Conservation (phyloP, 345 rosid species). For the Lepidium sativum region DNA sequence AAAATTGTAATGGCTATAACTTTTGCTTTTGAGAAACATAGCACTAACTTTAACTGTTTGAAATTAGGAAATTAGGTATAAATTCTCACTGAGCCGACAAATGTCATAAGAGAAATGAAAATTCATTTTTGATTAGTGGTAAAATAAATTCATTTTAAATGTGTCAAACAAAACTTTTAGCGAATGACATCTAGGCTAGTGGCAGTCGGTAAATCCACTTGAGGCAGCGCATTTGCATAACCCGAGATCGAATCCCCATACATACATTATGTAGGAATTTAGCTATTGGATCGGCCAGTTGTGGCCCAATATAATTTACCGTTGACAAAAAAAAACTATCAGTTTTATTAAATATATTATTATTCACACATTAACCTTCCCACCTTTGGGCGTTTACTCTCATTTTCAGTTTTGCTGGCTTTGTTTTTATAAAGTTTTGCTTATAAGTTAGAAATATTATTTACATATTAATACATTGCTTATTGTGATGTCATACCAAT, state of each 20-base stretch:
- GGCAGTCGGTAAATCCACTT: no score
- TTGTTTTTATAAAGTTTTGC: neutral
- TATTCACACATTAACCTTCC: neutral
- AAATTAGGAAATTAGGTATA: constrained; percentile 16
- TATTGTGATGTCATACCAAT: constrained; percentile 12
- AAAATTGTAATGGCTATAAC: neutral
- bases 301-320: no score
- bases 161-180: no score
- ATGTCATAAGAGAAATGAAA: neutral
- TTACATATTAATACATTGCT: neutral
- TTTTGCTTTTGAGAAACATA: constrained; percentile 14
- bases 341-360: neutral
- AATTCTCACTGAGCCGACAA: constrained; percentile 16
- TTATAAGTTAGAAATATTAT: neutral
- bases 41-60: constrained; percentile 10
- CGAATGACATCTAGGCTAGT: no score
- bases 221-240: no score
- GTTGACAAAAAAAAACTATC: no score
- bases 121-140: neutral
- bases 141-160: neutral
- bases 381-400: constrained; percentile 1
- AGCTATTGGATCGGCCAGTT: no score
- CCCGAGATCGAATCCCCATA: no score
- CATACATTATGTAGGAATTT: no score
- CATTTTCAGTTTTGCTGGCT: constrained; percentile 11